Base-by-base conservation (phyloP, 75 land plant species). In the Cupressus sempervirens region DNA sequence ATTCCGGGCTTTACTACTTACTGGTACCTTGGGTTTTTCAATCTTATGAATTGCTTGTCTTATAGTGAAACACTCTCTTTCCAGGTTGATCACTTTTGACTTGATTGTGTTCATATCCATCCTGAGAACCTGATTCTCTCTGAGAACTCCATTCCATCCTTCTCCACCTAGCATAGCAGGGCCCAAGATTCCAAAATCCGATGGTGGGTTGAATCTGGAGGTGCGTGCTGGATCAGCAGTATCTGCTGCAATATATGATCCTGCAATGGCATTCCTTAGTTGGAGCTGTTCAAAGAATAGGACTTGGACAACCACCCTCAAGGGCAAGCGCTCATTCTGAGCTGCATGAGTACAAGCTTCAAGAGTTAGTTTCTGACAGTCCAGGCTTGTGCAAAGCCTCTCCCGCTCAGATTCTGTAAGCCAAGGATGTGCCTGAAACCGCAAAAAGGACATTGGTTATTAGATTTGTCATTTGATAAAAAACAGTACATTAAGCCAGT, bases 281-380 rank as follows among this genome's bases (percentile, higher is more conserved):
- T 95, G 97, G 45, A 95, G 92, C 93, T 95, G 97, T 92, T 95
- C 97, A 86, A 95, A 93, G 88, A 95, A 95, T 54, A 95, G 90
- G 8, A 94, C 97, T 54, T 95, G 97, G 32, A 95, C 92, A 34
- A 95, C 94, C 13, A 94, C 92, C 8, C 97, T 84, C 48, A 95
- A 85, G 20, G 98, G 98, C 3, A 96, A 86, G 43, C 98, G 86
- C 86, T 96, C 98, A 86, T 94, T 96, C 85, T 96, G 96, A 29
- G 98, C 96, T 3, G 96, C 98, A 88, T 96, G 98, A 6, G 98
- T 94, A 93, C 96, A 95, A 23, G 97, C 97, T 80, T 94, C 97
- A 50, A 93, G 86, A 40, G 97, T 94, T 29, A 95, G 94, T 88
- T 95, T 95, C 86, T 90, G 96, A 87, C 92, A 94, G 85, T 95